Conservation (phyloP, 2,329 filamentous ascomycete genomes). For the Clonostachys rhizophaga region DNA sequence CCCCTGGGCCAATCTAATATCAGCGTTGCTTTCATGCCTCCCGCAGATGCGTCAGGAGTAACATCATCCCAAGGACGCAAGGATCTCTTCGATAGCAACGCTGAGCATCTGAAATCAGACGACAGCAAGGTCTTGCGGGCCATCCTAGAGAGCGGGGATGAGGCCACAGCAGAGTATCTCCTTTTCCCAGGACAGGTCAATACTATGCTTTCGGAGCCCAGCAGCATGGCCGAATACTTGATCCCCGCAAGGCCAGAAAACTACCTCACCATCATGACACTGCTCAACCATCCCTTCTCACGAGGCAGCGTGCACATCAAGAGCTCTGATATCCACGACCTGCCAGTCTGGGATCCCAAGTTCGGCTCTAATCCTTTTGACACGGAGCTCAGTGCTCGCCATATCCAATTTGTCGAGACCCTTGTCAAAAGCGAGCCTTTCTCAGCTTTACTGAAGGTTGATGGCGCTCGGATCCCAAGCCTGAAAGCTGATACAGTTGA, state of each 20-base stretch:
- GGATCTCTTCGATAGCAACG: conserved; percentile 12
- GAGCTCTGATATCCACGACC: conserved; percentile 27
- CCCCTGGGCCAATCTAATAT: conserved; percentile 31
- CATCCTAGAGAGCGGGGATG: conserved; percentile 16
- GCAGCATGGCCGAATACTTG: conserved; percentile 17
- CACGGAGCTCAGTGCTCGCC: conserved; percentile 42
- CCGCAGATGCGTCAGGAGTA: conserved; percentile 19
- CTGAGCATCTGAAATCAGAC: conserved; percentile 7
- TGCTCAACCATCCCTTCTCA: conserved; percentile 56
- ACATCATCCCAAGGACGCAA: conserved; percentile 13
- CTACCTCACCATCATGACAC: conserved; percentile 49
- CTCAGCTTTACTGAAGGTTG: conserved; percentile 32
- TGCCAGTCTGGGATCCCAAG: conserved; percentile 45
- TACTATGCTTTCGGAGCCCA: conserved; percentile 14
- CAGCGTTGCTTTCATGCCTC: conserved; percentile 24
- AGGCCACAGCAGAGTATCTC: conserved; percentile 24
- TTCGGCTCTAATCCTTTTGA: conserved; percentile 53
- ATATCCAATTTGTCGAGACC: conserved; percentile 33
- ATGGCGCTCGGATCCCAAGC: conserved; percentile 43
- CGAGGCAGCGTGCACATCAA: conserved; percentile 54
- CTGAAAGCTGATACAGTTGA: conserved; percentile 30
- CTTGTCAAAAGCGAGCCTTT: conserved; percentile 28
- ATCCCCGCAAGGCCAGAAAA: conserved; percentile 25
- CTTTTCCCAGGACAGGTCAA: conserved; percentile 22
- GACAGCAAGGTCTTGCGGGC: conserved; percentile 14